Percentiles rank a stretch among this genome's conserved stretches.
Evolutionary conservation across 1,284 basidiomycete genomes (phyloP).

Genomic region (Apiotrichum mycotoxinovorans): DNA sequence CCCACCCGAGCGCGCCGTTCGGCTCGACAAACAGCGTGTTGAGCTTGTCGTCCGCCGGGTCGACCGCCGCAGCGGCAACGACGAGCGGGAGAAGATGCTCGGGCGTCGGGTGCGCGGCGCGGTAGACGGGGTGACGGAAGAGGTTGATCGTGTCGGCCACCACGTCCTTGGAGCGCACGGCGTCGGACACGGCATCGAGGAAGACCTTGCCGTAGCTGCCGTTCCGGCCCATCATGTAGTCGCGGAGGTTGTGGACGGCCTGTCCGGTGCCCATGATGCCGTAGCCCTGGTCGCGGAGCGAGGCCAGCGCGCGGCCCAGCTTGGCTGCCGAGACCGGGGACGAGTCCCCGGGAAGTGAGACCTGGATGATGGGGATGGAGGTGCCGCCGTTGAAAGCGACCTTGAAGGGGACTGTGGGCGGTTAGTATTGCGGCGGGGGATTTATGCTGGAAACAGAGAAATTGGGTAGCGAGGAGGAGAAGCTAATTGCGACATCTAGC

Average conservation of each 20-base stretch:
- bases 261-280: conserved; percentile 44
- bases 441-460: no score
- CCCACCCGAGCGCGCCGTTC: conserved; percentile 44
- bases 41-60: conserved; percentile 22
- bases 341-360: conserved; percentile 49
- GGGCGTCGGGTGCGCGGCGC: conserved; percentile 43
- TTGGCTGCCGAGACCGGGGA: conserved; percentile 40
- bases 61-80: conserved; percentile 37
- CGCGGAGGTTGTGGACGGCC: conserved; percentile 48
- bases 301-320: conserved; percentile 48
- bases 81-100: conserved; percentile 47
- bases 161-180: conserved; percentile 22
- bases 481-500: no score
- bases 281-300: conserved; percentile 43
- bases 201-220: conserved; percentile 21
- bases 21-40: conserved; percentile 34
- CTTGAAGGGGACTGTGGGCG: conserved; percentile 50
- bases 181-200: conserved; percentile 24
- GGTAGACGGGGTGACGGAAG: conserved; percentile 35
- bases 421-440: conserved; percentile 52
- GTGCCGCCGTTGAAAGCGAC: conserved; percentile 46
- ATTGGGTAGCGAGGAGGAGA: conserved; percentile 30
- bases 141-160: conserved; percentile 24
- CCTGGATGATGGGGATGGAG: conserved; percentile 48
- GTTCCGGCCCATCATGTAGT: conserved; percentile 20